Evolutionary conservation across 2,329 filamentous ascomycete species (phyloP).

Genomic region (Apiospora hydei): DNA sequence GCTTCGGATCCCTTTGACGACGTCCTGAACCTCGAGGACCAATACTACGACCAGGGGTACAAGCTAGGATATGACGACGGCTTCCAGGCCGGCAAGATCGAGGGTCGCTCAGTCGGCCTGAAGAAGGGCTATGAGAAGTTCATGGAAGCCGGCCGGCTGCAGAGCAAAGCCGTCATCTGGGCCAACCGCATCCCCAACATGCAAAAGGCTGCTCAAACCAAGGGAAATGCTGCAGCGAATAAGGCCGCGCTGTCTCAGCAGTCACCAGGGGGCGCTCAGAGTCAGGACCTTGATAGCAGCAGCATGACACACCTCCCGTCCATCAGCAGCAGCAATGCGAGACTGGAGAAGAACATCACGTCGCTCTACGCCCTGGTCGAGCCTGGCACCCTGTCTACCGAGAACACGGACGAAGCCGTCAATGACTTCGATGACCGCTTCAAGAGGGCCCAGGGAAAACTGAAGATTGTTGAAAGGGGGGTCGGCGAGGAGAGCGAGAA

Average conservation of each 20-base stretch:
- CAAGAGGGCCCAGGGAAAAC: conserved; percentile 83
- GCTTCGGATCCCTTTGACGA: conserved; percentile 60
- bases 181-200: conserved; percentile 61
- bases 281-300: conserved; percentile 16
- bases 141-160: conserved; percentile 76
- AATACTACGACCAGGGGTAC: conserved; percentile 86
- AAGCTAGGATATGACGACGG: conserved; percentile 78
- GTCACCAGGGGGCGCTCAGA: conserved; percentile 20
- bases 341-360: conserved; percentile 79
- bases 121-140: conserved; percentile 96
- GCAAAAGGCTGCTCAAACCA: conserved; percentile 22
- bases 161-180: conserved; percentile 86
- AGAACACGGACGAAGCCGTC: conserved; percentile 88
- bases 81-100: conserved; percentile 76
- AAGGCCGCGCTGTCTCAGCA: not conserved
- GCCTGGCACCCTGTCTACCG: conserved; percentile 75
- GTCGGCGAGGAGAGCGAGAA: conserved; percentile 44
- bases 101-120: conserved; percentile 89
- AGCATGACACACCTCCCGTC: conserved; percentile 47
- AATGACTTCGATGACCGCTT: conserved; percentile 87
- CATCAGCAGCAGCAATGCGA: conserved; percentile 59
- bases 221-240: not conserved
- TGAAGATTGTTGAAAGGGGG: conserved; percentile 83
- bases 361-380: conserved; percentile 81
- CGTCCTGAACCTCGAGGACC: conserved; percentile 66